Conservation (phyloP, 2,329 filamentous ascomycete genomes). For the Fusarium keratoplasticum region DNA sequence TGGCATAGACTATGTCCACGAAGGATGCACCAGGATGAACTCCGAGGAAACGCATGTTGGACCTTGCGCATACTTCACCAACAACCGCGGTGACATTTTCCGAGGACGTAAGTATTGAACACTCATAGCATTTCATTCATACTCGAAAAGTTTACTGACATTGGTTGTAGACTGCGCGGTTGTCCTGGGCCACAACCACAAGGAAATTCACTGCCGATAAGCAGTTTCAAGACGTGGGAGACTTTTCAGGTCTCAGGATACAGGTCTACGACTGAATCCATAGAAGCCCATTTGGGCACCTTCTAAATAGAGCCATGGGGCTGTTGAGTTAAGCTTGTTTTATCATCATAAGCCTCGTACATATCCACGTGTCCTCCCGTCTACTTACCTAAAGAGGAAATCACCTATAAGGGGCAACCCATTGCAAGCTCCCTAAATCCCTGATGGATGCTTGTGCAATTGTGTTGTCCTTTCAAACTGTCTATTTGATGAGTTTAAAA, state of each 20-base stretch:
- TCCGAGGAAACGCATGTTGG: neutral
- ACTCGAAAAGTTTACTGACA: neutral
- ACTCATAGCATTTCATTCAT: neutral
- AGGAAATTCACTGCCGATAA: neutral
- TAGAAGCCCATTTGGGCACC: neutral
- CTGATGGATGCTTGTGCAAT: neutral
- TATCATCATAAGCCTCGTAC: neutral
- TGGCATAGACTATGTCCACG: conserved; percentile 1
- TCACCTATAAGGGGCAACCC: neutral
- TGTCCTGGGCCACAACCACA: neutral
- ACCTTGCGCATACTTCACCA: conserved; percentile 5
- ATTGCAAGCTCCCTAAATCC: neutral
- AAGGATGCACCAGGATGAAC: conserved; percentile 3
- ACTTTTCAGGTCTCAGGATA: neutral
- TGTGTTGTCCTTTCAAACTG: neutral
- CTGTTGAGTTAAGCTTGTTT: neutral
- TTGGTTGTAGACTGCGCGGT: conserved; percentile 4
- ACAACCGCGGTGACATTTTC: conserved; percentile 1
- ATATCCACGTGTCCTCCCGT: neutral
- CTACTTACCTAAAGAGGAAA: neutral
- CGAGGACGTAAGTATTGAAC: conserved; percentile 8
- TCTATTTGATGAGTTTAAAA: neutral
- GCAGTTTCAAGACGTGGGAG: neutral
- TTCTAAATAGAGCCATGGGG: neutral
- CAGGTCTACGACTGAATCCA: neutral